Percentiles rank a stretch among this genome's conserved stretches.
These are phyloP conservation scores for Tricholoma sp. DNA, from an alignment of 768 basidiomycete species.

Conservation along the genomic window DNA sequence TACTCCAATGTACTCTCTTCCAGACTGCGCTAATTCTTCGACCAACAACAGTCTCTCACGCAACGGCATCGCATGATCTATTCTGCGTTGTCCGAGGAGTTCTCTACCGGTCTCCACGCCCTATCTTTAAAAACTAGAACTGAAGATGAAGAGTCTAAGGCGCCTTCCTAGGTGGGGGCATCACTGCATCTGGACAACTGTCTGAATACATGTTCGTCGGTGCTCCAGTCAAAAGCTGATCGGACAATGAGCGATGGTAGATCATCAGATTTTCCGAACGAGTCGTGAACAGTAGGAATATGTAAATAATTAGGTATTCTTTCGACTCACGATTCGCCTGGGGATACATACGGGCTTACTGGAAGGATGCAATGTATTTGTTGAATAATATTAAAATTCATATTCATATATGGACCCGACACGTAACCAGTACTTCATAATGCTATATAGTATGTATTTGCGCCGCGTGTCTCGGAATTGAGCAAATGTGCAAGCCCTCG, in stretches of 20 bases:
- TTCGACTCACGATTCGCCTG: not conserved
- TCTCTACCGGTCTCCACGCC: constrained; percentile 69
- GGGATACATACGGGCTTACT: not conserved
- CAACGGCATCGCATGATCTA: constrained; percentile 82
- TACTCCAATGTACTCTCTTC: constrained; percentile 4
- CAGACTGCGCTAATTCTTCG: constrained; percentile 1
- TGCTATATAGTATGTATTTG: no score
- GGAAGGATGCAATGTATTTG: not conserved
- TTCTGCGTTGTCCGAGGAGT: constrained; percentile 63
- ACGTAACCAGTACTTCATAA: not conserved
- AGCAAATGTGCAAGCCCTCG: not conserved
- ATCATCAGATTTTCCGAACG: no score
- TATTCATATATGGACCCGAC: not conserved
- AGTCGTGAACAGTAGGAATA: not conserved
- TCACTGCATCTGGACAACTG: not conserved
- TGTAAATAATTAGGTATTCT: no score
- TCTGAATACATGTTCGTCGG: no score
- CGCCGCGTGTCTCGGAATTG: not conserved
- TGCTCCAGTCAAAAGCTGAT: no score
- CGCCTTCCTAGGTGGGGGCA: not conserved
- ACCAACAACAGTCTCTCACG: constrained; percentile 33
- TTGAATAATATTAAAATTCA: not conserved
- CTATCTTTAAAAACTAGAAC: constrained; percentile 74
- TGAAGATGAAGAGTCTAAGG: constrained; percentile 35
- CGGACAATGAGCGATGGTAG: no score